Percentiles rank a stretch among this genome's conserved stretches.
phyloP scores from a whole-genome alignment of 768 basidiomycete genomes.

The Suillus hirtellus region DNA sequence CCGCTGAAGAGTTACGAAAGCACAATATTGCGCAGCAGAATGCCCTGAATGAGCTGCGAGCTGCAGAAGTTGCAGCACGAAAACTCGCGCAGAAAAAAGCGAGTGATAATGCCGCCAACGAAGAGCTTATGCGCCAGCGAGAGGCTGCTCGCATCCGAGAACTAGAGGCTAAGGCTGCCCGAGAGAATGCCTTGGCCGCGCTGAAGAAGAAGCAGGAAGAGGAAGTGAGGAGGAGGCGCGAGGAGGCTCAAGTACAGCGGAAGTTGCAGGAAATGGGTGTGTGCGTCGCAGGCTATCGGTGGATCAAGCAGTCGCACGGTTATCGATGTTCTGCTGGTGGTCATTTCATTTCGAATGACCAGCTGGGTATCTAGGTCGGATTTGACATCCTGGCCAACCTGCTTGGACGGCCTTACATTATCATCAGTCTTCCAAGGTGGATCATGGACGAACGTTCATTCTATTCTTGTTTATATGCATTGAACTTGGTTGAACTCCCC shows the following conservation, averaged over 20 bases:
- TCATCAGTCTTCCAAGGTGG: no score
- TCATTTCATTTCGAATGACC: conserved; percentile 36
- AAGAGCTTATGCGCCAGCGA: conserved; percentile 56
- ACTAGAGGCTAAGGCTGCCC: conserved; percentile 22
- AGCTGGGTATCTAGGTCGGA: conserved; percentile 22
- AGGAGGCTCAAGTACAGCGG: conserved; percentile 36
- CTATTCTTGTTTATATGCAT: no score
- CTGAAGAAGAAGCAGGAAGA: conserved; percentile 35
- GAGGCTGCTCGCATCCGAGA: conserved; percentile 29
- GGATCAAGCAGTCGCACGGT: conserved; percentile 39
- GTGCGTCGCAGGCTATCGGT: conserved; percentile 42
- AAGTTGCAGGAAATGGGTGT: conserved; percentile 48
- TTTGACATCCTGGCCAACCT: background rate
- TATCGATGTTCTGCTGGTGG: conserved; percentile 43
- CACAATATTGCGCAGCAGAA: conserved; percentile 21
- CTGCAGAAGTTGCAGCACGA: conserved; percentile 14
- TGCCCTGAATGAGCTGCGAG: conserved; percentile 18
- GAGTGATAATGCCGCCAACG: conserved; percentile 53
- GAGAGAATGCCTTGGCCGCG: conserved; percentile 26
- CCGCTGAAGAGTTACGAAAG: conserved; percentile 20
- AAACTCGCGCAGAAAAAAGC: conserved; percentile 19
- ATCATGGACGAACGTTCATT: no score
- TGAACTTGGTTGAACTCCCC: no score
- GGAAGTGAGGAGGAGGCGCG: conserved; percentile 35
- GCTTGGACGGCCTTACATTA: background rate